Percentiles rank a stretch among this genome's conserved stretches.
These are phyloP conservation scores for Musa schizocarpa DNA, from an alignment of 176 grass and related monocot species.

Conservation along the genomic window DNA sequence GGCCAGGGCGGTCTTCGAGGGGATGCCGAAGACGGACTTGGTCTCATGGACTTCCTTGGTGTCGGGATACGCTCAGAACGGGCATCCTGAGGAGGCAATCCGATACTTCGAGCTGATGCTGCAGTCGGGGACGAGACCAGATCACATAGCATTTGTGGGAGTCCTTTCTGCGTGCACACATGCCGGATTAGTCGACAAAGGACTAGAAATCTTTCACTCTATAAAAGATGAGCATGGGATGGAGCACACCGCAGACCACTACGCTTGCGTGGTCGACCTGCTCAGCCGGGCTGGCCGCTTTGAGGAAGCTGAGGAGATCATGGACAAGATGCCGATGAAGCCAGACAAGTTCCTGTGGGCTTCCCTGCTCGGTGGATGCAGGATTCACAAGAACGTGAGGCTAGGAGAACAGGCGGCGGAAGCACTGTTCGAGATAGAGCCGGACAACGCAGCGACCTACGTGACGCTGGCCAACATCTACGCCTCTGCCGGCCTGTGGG, in stretches of 20 bases:
- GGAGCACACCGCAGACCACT: slow-evolving; percentile 58
- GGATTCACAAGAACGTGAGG: slow-evolving; percentile 58
- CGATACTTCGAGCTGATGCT: slow-evolving; percentile 50
- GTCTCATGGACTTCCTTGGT: slow-evolving; percentile 65
- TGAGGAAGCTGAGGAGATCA: slow-evolving; percentile 52
- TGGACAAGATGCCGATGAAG: slow-evolving; percentile 43
- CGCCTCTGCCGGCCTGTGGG: slow-evolving; percentile 40
- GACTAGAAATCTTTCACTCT: slow-evolving; percentile 45
- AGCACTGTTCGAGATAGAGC: slow-evolving; percentile 70
- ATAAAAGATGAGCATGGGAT: slow-evolving; percentile 47
- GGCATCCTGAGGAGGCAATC: slow-evolving; percentile 52
- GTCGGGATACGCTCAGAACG: slow-evolving; percentile 63
- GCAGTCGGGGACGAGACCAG: slow-evolving; percentile 41
- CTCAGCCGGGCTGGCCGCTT: slow-evolving; percentile 54
- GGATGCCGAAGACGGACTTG: slow-evolving; percentile 40
- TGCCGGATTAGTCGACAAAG: slow-evolving; percentile 69
- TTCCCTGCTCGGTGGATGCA: slow-evolving; percentile 61
- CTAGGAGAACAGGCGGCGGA: slow-evolving; percentile 45
- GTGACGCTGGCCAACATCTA: slow-evolving; percentile 77
- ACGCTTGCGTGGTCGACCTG: slow-evolving; percentile 74
- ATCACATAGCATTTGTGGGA: slow-evolving; percentile 61
- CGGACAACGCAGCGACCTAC: slow-evolving; percentile 71
- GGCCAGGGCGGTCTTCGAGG: slow-evolving; percentile 51
- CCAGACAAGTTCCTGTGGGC: slow-evolving; percentile 84
- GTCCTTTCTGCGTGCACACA: slow-evolving; percentile 67